phyloP scores from a whole-genome alignment of 2,329 filamentous ascomycete genomes.

The Chaetomiaceae sp. region DNA sequence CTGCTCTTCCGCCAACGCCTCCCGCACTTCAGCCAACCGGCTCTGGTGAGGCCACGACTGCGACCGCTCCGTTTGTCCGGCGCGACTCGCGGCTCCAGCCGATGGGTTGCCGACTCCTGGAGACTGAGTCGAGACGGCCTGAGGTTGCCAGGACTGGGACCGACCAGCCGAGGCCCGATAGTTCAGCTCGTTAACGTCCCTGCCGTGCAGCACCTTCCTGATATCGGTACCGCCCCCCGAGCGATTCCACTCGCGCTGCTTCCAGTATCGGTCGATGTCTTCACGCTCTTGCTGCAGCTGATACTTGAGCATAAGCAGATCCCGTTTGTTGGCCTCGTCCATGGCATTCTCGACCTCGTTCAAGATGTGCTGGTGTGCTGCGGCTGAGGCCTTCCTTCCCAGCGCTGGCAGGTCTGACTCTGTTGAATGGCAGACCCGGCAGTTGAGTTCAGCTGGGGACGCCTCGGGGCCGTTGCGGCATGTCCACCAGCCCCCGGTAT shows the following conservation, averaged over 20 bases:
- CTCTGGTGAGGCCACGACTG: too few relatives aligned
- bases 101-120: background rate
- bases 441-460: slow-evolving; percentile 10
- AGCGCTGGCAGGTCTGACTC: background rate
- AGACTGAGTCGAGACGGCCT: background rate
- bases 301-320: slow-evolving; percentile 3
- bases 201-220: slow-evolving; percentile 3
- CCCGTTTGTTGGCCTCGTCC: slow-evolving; percentile 7
- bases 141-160: background rate
- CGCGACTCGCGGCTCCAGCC: too few relatives aligned
- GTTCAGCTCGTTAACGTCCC: slow-evolving; percentile 10
- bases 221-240: slow-evolving; percentile 2
- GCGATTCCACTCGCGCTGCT: slow-evolving; percentile 4
- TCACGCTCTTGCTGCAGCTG: slow-evolving; percentile 2
- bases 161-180: background rate
- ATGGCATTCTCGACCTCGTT: slow-evolving; percentile 16
- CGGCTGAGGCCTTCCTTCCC: background rate
- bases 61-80: background rate
- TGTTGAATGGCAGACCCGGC: slow-evolving; percentile 8
- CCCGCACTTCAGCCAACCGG: too few relatives aligned
- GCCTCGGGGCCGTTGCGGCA: slow-evolving; percentile 18
- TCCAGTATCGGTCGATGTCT: background rate
- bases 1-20: too few relatives aligned
- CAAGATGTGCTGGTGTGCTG: slow-evolving; percentile 7
- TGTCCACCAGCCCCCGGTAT: slow-evolving; percentile 19